Percentiles rank a stretch among this genome's conserved stretches.
Conservation (phyloP, 768 basidiomycete species). For the Leccinum variicolor region DNA sequence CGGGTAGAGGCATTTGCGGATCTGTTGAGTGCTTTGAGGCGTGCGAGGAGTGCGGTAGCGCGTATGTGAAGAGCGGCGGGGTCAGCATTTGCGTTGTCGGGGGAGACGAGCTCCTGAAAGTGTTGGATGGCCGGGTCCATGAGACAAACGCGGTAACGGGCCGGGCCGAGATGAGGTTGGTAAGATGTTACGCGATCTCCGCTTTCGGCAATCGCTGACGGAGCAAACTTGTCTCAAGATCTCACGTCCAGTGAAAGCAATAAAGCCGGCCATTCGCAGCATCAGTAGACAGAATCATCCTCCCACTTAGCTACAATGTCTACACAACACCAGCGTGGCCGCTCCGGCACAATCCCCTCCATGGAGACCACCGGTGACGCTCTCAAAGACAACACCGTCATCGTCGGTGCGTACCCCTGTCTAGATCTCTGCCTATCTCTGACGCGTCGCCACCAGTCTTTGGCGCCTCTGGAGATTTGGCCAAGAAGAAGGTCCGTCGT, state of each 20-base stretch:
- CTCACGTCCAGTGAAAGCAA: constrained; percentile 21
- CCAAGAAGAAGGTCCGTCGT: constrained; percentile 89
- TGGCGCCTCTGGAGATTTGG: constrained; percentile 95
- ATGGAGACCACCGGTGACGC: constrained; percentile 73
- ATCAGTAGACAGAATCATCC: neutral
- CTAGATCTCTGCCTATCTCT: constrained; percentile 6
- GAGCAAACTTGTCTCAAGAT: constrained; percentile 2
- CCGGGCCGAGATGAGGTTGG: constrained; percentile 5
- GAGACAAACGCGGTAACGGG: constrained; percentile 2
- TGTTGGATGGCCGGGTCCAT: constrained; percentile 53
- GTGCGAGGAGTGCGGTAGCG: constrained; percentile 73
- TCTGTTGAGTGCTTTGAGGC: constrained; percentile 77
- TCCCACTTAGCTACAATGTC: constrained; percentile 10
- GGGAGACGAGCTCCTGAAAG: constrained; percentile 61
- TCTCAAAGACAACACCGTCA: constrained; percentile 84
- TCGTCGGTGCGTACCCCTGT: constrained; percentile 62
- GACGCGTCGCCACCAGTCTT: constrained; percentile 52
- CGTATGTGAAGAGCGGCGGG: constrained; percentile 51
- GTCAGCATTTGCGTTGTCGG: constrained; percentile 44
- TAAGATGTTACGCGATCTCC: neutral
- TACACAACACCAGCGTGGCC: constrained; percentile 45
- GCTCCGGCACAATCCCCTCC: constrained; percentile 85
- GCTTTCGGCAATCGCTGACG: constrained; percentile 15
- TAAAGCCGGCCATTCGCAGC: constrained; percentile 11
- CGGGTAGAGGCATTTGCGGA: constrained; percentile 69